Percentiles rank a stretch among this genome's conserved stretches.
These are phyloP conservation scores for Phytophthora hybrid DNA, from an alignment of 352 stramenopile genomes.

Conservation along the genomic window DNA sequence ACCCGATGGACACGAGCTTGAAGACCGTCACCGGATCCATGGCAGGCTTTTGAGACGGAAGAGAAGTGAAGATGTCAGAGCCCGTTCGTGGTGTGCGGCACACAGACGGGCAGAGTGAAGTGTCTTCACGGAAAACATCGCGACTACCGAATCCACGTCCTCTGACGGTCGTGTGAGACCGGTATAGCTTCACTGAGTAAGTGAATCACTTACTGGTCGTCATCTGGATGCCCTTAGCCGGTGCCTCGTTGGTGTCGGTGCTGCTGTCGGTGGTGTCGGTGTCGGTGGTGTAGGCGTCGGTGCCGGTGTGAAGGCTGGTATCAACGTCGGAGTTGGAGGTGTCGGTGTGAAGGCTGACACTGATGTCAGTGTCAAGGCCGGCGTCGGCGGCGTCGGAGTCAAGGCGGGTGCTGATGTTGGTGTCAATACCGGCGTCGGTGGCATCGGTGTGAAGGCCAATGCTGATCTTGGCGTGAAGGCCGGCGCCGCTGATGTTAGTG, in stretches of 20 bases:
- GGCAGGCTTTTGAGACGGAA: background rate
- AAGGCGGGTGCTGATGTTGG: background rate
- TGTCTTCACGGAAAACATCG: no score
- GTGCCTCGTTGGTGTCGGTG: background rate
- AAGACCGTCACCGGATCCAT: conserved; percentile 77
- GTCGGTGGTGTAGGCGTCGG: background rate
- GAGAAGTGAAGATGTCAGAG: no score
- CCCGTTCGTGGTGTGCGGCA: no score
- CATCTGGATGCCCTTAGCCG: no score
- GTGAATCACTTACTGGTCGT: no score
- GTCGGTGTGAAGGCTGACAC: background rate
- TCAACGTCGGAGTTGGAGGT: background rate
- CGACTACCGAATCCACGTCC: no score
- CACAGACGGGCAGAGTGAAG: no score
- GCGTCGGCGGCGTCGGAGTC: background rate
- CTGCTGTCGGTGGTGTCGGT: no score
- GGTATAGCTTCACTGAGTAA: no score
- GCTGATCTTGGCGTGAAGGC: background rate
- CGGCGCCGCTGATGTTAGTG: background rate
- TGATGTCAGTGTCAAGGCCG: background rate
- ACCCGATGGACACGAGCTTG: conserved; percentile 80
- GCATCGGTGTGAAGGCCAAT: no score
- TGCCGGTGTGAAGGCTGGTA: background rate
- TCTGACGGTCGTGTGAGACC: no score
- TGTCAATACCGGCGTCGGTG: no score